These are phyloP conservation scores for Clitopilus hobsonii DNA, from an alignment of 768 basidiomycete species.

Conservation along the genomic window DNA sequence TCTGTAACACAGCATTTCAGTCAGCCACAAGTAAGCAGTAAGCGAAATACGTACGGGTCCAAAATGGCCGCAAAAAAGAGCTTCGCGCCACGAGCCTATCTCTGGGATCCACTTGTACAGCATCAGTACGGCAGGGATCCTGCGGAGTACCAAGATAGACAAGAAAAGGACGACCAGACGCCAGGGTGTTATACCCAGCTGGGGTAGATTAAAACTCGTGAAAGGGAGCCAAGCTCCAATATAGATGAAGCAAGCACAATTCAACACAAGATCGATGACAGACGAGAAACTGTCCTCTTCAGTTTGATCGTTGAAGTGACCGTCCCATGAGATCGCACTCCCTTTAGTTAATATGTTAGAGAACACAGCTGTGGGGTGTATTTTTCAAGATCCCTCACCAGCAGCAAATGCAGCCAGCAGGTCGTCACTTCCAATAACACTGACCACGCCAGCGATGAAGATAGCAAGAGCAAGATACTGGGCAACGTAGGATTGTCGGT, in stretches of 20 bases:
- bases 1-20: slow-evolving; percentile 37
- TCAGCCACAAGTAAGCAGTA: no score
- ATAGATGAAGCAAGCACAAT: slow-evolving; percentile 78
- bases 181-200: slow-evolving; percentile 65
- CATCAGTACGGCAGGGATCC: slow-evolving; percentile 74
- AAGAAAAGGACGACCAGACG: slow-evolving; percentile 65
- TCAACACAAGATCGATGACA: slow-evolving; percentile 84
- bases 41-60: slow-evolving; percentile 37
- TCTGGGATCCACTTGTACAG: slow-evolving; percentile 87
- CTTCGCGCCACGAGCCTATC: slow-evolving; percentile 79
- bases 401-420: slow-evolving; percentile 86
- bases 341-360: slow-evolving; percentile 37
- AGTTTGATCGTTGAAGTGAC: slow-evolving; percentile 71
- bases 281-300: slow-evolving; percentile 87
- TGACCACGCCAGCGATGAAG: slow-evolving; percentile 75
- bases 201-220: slow-evolving; percentile 45
- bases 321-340: slow-evolving; percentile 90
- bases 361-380: slow-evolving; percentile 1
- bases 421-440: slow-evolving; percentile 81
- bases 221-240: slow-evolving; percentile 88
- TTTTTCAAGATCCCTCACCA: slow-evolving; percentile 31
- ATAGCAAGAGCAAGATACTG: slow-evolving; percentile 75
- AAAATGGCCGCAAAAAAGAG: slow-evolving; percentile 89
- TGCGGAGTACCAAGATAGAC: slow-evolving; percentile 65
- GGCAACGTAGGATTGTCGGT: slow-evolving; percentile 82